These are phyloP conservation scores for Phytopythium vexans DNA, from an alignment of 352 stramenopile genomes.

Conservation along the genomic window DNA sequence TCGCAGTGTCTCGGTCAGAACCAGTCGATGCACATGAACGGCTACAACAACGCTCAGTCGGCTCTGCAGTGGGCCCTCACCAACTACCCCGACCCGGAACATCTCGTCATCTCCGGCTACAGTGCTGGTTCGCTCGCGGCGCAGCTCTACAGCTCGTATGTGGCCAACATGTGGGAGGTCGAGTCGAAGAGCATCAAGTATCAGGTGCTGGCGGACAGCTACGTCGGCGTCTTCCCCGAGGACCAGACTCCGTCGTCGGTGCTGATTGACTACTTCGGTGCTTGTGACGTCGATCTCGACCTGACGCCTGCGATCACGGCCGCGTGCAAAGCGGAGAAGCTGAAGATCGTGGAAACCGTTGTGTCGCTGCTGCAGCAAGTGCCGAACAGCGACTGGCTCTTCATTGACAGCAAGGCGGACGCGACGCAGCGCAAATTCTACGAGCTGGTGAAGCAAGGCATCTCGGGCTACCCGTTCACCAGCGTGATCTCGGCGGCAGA, in stretches of 20 bases:
- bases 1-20: conserved; percentile 30
- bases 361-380: conserved; percentile 23
- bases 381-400: conserved; percentile 36
- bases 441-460: conserved; percentile 30
- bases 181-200: conserved; percentile 34
- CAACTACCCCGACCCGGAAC: conserved; percentile 56
- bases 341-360: conserved; percentile 14
- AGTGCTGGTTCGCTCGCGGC: conserved; percentile 54
- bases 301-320: background rate
- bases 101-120: conserved; percentile 44
- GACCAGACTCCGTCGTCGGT: conserved; percentile 10
- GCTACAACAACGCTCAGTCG: conserved; percentile 62
- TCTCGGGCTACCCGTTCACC: conserved; percentile 40
- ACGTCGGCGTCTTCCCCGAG: conserved; percentile 25
- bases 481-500: no score
- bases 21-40: conserved; percentile 44
- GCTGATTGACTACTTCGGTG: conserved; percentile 24
- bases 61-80: conserved; percentile 52
- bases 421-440: conserved; percentile 46
- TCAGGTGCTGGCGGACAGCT: conserved; percentile 25
- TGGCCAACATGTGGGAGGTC: conserved; percentile 55
- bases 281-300: conserved; percentile 12
- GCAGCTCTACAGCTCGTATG: conserved; percentile 32
- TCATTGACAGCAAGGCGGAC: conserved; percentile 46
- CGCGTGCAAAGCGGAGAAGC: background rate